Evolutionary conservation across 768 basidiomycete species (phyloP).

Genomic region (Udeniomyces megalosporus): DNA sequence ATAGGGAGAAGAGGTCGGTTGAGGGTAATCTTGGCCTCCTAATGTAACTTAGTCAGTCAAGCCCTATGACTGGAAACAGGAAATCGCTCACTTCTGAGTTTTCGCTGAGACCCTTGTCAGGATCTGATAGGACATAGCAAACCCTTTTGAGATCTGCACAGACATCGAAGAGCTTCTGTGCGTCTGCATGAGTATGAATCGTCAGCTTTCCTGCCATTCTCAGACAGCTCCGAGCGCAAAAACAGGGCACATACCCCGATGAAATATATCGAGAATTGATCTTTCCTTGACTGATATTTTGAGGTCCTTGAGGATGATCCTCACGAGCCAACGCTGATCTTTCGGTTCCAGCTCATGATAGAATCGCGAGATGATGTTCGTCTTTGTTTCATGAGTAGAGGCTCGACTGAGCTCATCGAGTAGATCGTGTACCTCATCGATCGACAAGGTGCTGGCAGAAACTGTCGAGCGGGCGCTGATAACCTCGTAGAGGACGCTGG

Average conservation of each 20-base stretch:
- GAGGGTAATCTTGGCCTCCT: constrained; percentile 72
- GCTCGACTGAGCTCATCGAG: constrained; percentile 49
- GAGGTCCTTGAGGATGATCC: constrained; percentile 91
- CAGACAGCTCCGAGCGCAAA: neutral
- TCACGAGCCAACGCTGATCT: constrained; percentile 87
- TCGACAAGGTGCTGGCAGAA: constrained; percentile 47
- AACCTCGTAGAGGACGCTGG: constrained; percentile 67
- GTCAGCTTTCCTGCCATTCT: too few species aligned
- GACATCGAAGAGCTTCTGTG: constrained; percentile 83
- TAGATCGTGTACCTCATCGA: constrained; percentile 68
- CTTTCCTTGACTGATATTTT: constrained; percentile 84
- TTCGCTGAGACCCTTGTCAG: constrained; percentile 22
- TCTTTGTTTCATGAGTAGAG: neutral
- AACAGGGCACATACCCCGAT: constrained; percentile 35
- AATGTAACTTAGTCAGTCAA: constrained; percentile 33
- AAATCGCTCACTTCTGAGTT: constrained; percentile 3
- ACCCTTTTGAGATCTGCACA: constrained; percentile 93
- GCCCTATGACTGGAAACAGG: neutral
- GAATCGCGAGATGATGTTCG: neutral
- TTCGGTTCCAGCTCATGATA: constrained; percentile 48
- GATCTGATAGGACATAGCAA: constrained; percentile 72
- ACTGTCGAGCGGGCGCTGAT: constrained; percentile 58
- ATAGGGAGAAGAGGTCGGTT: constrained; percentile 85
- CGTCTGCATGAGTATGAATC: constrained; percentile 37
- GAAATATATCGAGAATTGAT: constrained; percentile 76